Percentiles rank a stretch among this genome's conserved stretches.
Conservation (phyloP, 495 filamentous ascomycete genomes). For the Pseudevernia furfuracea region DNA sequence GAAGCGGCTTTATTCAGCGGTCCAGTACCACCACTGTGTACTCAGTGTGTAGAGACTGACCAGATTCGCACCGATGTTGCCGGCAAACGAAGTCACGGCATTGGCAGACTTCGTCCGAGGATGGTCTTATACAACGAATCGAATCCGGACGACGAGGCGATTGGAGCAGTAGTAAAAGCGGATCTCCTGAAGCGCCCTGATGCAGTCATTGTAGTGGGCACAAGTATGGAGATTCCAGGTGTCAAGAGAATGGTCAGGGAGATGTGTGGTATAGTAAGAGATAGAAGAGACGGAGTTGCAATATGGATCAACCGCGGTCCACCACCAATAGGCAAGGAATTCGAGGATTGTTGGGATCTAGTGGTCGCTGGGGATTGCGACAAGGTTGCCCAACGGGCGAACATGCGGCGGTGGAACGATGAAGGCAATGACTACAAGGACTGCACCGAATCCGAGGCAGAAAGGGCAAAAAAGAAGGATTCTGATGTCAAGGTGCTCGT, state of each 20-base stretch:
- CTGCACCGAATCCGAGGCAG: conserved; percentile 36
- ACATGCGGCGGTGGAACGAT: conserved; percentile 72
- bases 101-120: conserved; percentile 80
- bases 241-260: conserved; percentile 83
- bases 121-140: conserved; percentile 97
- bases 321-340: conserved; percentile 70
- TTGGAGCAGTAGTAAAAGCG: conserved; percentile 76
- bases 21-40: conserved; percentile 74
- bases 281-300: conserved; percentile 77
- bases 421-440: conserved; percentile 39
- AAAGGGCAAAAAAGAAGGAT: conserved; percentile 33
- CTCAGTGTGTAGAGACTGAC: conserved; percentile 66
- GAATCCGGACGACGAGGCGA: conserved; percentile 92
- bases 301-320: conserved; percentile 92
- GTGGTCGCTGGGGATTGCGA: conserved; percentile 83
- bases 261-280: conserved; percentile 72
- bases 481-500: conserved; percentile 37
- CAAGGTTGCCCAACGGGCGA: conserved; percentile 68
- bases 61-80: conserved; percentile 63
- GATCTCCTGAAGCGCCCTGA: conserved; percentile 82
- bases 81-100: conserved; percentile 87
- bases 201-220: conserved; percentile 88
- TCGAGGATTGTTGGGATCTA: conserved; percentile 87
- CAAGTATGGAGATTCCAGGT: conserved; percentile 89
- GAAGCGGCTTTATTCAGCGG: conserved; percentile 74